Evolutionary conservation across 768 basidiomycete genomes (phyloP), one percentile per base, ranked within the genome.

Genomic region (Rickenella mellea): DNA sequence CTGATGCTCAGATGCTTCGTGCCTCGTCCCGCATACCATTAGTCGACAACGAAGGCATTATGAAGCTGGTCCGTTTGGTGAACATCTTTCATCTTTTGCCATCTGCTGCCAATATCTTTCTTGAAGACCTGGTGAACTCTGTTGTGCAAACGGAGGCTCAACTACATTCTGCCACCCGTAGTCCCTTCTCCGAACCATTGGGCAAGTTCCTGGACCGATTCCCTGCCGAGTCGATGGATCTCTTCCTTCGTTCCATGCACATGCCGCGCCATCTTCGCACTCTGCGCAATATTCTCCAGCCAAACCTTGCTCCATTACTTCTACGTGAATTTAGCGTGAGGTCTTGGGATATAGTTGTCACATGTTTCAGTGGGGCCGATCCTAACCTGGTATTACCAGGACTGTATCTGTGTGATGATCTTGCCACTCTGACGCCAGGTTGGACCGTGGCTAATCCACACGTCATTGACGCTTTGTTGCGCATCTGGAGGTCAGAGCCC

Each of bases 51-150:
- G 86, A 91, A 54, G 85, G 83, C 30, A 88, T 99, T 49, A 83
- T 82, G 21, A 89, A 97, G 56, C 78, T 99, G 48, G 90, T 93
- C 22, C 81, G 86, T n/a, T 69, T 99, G 43, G 86, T 93, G 42
- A 94, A 98, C 54, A 91, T 99, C 45, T 98, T 99, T 67, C 93
- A 97, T 55, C 78, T 98, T 4, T 71, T 99, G 8, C 96, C 96
- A 2, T 83, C 86, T 6, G 83, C 92, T 0, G 94, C 96, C 33
- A 89, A 89, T 49, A 83, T 86, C 33, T 99, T 93, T 64, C 71
- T 99, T 27, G 80, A 89, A 51, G 78, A 78, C 38, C 74, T 98
- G n/a, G 79, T 91, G 47, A 83, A 83, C 46, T 70, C 80, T 8
- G 79, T 97, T 40, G 92, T 97, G 24, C 84, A 93, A 53, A 91